Evolutionary conservation across 139 green algal genomes (phyloP).

Genomic region (Pseudopediastrum boryanum): DNA sequence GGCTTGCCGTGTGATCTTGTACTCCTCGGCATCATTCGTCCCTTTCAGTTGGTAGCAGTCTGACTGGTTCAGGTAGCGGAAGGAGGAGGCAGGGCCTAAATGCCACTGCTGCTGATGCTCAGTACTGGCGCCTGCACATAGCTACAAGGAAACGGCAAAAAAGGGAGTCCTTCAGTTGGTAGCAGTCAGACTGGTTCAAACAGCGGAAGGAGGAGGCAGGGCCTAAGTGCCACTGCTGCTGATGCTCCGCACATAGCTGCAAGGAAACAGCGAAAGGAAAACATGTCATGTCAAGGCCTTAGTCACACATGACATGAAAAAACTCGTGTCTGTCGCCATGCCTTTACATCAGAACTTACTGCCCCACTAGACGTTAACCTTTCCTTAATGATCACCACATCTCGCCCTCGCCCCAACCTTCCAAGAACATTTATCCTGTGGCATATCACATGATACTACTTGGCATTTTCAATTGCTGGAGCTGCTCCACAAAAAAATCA

Average conservation of each 20-base stretch:
- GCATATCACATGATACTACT: too few relatives aligned
- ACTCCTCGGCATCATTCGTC: conserved; percentile 84
- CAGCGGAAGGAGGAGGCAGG: conserved; percentile 75
- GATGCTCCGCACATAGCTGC: conserved; percentile 83
- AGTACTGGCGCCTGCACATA: conserved; percentile 85
- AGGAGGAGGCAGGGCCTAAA: conserved; percentile 66
- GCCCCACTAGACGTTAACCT: too few relatives aligned
- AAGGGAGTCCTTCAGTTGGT: conserved; percentile 64
- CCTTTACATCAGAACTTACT: background rate
- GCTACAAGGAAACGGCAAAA: conserved; percentile 28
- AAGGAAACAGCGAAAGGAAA: background rate
- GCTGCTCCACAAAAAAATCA: too few relatives aligned
- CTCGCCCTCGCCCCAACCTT: too few relatives aligned
- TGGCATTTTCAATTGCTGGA: background rate
- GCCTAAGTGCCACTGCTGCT: conserved; percentile 61
- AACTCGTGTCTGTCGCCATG: background rate
- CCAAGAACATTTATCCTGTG: too few relatives aligned
- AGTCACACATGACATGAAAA: background rate
- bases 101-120: conserved; percentile 66
- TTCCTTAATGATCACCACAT: too few relatives aligned
- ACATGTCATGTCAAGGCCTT: background rate
- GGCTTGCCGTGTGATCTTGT: conserved; percentile 81
- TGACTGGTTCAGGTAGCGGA: conserved; percentile 86
- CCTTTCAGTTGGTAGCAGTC: conserved; percentile 86
- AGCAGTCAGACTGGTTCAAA: conserved; percentile 86